These are phyloP conservation scores for Warburgia ugandensis DNA, from an alignment of 164 flowering plant genomes.

Conservation along the genomic window DNA sequence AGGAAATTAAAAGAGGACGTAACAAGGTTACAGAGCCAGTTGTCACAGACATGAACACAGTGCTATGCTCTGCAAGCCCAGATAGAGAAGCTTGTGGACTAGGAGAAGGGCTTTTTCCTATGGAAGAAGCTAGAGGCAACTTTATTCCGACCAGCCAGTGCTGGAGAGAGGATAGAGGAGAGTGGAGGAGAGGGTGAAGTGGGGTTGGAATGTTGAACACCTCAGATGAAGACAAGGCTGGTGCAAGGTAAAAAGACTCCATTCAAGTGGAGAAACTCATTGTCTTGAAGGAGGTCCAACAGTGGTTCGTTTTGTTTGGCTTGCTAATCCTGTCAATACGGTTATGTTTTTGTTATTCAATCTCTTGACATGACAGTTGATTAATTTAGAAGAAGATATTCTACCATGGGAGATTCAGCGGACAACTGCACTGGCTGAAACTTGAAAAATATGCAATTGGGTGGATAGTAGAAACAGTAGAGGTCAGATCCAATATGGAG, in stretches of 20 bases:
- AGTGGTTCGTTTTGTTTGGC: background rate
- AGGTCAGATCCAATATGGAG: no score
- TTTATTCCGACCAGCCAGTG: constrained; percentile 10
- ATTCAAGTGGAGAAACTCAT: constrained; percentile 54
- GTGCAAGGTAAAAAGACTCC: constrained; percentile 29
- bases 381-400: no score
- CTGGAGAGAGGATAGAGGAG: constrained; percentile 22
- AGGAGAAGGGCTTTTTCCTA: constrained; percentile 50
- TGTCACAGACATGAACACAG: no score
- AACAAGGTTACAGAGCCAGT: constrained; percentile 58
- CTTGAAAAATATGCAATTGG: no score
- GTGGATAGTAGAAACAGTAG: no score
- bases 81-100: constrained; percentile 48
- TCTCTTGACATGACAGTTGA: no score
- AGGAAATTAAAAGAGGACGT: constrained; percentile 62
- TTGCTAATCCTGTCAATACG: no score
- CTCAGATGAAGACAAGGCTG: constrained; percentile 39
- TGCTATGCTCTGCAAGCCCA: constrained; percentile 58
- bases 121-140: constrained; percentile 55
- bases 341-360: no score
- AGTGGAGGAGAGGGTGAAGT: constrained; percentile 19
- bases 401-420: no score
- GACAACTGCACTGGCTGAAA: no score
- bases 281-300: constrained; percentile 29
- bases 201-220: constrained; percentile 26